phyloP scores from a whole-genome alignment of 371 early-diverging fungal species.

The Chytridiales sp. region DNA sequence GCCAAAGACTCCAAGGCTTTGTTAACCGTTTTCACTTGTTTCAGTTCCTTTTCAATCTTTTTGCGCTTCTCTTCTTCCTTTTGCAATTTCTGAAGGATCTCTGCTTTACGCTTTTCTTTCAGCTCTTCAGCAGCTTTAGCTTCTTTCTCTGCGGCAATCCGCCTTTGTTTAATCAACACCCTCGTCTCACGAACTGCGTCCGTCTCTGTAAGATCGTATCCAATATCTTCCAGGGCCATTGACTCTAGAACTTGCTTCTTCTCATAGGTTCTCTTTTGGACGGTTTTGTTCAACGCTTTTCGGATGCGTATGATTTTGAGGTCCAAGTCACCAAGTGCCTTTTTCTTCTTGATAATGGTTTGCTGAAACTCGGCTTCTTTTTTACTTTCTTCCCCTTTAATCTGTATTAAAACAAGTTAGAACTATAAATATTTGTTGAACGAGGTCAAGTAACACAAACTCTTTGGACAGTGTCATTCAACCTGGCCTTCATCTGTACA shows the following conservation, averaged over 20 bases:
- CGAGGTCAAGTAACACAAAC: neutral
- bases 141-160: neutral
- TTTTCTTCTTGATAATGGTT: neutral
- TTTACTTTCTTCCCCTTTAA: too few relatives aligned
- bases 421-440: neutral
- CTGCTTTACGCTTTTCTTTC: conserved; percentile 13
- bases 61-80: conserved; percentile 14
- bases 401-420: too few relatives aligned
- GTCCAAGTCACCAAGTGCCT: neutral
- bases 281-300: neutral
- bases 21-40: conserved; percentile 6
- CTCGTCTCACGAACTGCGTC: neutral
- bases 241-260: neutral
- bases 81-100: conserved; percentile 19
- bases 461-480: conserved; percentile 2
- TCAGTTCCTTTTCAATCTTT: neutral
- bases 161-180: neutral
- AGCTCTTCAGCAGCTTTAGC: neutral
- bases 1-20: conserved; percentile 16
- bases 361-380: neutral
- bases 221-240: neutral
- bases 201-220: neutral
- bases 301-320: too few relatives aligned
- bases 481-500: neutral
- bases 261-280: neutral